These are phyloP conservation scores for Plicaturopsis crispa DNA, from an alignment of 768 basidiomycete genomes.

Conservation along the genomic window DNA sequence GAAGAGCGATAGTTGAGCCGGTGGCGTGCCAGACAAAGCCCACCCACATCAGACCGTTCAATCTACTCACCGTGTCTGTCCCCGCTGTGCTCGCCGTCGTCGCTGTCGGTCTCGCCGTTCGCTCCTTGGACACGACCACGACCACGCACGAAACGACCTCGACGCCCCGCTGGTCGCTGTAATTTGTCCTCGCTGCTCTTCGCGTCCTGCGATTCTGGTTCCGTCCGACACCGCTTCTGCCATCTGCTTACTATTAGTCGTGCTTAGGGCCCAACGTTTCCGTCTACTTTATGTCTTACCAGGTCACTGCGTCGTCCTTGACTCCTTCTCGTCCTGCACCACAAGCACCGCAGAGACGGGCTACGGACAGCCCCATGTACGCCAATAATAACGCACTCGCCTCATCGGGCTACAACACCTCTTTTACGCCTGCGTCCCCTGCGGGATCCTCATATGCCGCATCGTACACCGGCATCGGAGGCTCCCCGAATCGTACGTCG, in stretches of 20 bases:
- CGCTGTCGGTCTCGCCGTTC: no score
- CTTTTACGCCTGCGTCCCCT: slow-evolving; percentile 42
- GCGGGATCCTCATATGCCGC: slow-evolving; percentile 54
- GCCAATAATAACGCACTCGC: slow-evolving; percentile 34
- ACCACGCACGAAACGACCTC: not conserved
- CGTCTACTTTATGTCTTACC: no score
- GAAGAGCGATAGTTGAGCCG: no score
- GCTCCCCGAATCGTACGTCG: slow-evolving; percentile 54
- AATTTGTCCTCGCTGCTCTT: not conserved
- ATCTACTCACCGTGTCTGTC: no score
- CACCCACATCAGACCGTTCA: no score
- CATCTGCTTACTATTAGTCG: slow-evolving; percentile 6
- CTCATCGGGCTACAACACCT: slow-evolving; percentile 51
- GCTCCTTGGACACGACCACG: no score
- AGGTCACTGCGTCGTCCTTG: slow-evolving; percentile 47
- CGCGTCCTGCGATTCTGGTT: not conserved
- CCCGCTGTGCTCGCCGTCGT: no score
- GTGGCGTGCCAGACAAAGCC: no score
- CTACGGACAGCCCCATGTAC: slow-evolving; percentile 29
- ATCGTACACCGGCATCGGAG: slow-evolving; percentile 78
- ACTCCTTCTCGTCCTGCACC: slow-evolving; percentile 78
- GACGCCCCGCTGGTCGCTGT: not conserved
- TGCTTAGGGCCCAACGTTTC: slow-evolving; percentile 9
- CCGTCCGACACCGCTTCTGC: not conserved
- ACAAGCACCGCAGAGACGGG: slow-evolving; percentile 50